Evolutionary conservation across 2,329 filamentous ascomycete species (phyloP), one percentile per base, ranked within the genome.

Genomic region (Fusarium begoniae): DNA sequence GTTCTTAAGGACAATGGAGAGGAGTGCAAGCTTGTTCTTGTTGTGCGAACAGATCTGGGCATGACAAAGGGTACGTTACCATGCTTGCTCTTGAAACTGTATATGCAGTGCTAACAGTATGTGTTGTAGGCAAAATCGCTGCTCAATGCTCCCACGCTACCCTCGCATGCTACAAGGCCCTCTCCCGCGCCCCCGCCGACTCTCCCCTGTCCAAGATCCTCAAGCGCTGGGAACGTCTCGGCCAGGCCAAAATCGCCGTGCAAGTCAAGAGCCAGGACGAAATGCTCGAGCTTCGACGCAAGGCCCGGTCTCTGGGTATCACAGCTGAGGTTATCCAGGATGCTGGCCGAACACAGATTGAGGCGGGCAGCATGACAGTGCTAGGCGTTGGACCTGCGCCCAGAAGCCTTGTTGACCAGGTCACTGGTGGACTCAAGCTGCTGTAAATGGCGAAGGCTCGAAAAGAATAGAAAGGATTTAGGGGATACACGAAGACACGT

Each of bases 301-400:
- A 92, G 82, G 96, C 96, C 7, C 88, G 94, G 72, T 94, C 92
- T 80, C 82, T 98, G 66, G 96, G 96, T 3, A 83, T 99, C 67
- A 95, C 94, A 69, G 94, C 96, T 60, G 93, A 96, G 82, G 91
- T 98, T 60, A 96, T 99, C 75, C 92, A 94, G 79, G 96, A 99
- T 84, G 96, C 96, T n/a, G 96, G 96, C 20, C 90, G 96, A 70
- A 99, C 96, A 51, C 96, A 99, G 89, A 98, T 99, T 82, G 95
- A 95, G 59, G 91, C 93, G 48, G 96, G 96, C 24, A 98, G 95
- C 82, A 89, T 94, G 82, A 99, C 96, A 1, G 96, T 99, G 47
- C 85, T 99, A 58, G 96, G 96, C 2, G 91, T 96, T 60, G 91
- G 91, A 1, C 91, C 91, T 6, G 96, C 92, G 32, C 96, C 96